Evolutionary conservation across 345 rosid species (phyloP).

Genomic region (Salix viminalis): DNA sequence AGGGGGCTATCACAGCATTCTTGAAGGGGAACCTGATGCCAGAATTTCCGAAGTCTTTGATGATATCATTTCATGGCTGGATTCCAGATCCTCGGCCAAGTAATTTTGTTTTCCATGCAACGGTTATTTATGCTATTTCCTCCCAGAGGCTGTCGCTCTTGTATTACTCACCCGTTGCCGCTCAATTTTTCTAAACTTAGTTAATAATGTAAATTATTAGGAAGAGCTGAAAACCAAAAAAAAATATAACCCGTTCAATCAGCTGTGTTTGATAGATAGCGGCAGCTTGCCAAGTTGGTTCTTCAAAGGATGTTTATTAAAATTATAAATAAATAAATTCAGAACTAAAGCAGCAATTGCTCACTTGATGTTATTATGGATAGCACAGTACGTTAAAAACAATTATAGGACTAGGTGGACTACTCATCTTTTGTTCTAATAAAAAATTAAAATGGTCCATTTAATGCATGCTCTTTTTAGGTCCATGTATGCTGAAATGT

Average conservation of each 20-base stretch:
- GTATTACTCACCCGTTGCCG: too few species aligned
- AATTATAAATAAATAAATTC: too few species aligned
- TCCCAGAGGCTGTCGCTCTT: neutral
- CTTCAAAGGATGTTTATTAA: neutral
- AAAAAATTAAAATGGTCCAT: too few species aligned
- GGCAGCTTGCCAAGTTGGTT: neutral
- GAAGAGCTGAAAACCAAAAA: neutral
- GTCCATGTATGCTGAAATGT: too few species aligned
- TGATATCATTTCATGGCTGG: slow-evolving; percentile 77
- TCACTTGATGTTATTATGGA: too few species aligned
- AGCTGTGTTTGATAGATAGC: neutral
- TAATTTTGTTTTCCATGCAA: neutral
- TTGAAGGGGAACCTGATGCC: slow-evolving; percentile 87
- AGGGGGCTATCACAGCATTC: slow-evolving; percentile 80
- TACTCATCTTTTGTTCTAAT: too few species aligned
- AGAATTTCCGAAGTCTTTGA: slow-evolving; percentile 48
- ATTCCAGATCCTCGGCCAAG: slow-evolving; percentile 36
- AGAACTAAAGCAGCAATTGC: too few species aligned
- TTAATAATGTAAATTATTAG: neutral
- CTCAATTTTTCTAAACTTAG: neutral
- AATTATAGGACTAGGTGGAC: too few species aligned
- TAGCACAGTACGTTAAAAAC: too few species aligned
- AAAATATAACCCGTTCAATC: neutral
- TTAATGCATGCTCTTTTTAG: too few species aligned
- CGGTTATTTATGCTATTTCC: neutral